phyloP scores from a whole-genome alignment of 352 stramenopile genomes.

The Peronospora belbahrii region DNA sequence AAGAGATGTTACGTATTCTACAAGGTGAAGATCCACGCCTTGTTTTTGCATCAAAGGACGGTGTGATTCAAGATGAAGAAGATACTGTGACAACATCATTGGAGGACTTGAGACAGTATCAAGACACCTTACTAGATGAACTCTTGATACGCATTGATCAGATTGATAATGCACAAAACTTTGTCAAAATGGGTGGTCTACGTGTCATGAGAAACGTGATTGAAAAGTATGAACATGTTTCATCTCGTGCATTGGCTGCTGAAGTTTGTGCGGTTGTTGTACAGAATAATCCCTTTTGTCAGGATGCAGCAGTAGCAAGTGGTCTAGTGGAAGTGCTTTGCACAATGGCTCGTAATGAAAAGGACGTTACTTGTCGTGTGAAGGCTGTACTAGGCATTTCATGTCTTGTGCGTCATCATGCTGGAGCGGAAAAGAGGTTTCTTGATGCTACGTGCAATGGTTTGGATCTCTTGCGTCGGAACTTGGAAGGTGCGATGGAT shows the following conservation, averaged over 20 bases:
- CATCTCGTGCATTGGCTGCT: constrained; percentile 54
- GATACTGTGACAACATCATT: constrained; percentile 32
- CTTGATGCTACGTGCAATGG: constrained; percentile 50
- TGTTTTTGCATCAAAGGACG: constrained; percentile 52
- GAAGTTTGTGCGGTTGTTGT: constrained; percentile 78
- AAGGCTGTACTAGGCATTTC: constrained; percentile 80
- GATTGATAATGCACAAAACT: constrained; percentile 86
- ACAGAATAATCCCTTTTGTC: constrained; percentile 83
- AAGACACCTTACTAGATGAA: constrained; percentile 75
- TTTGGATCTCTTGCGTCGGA: constrained; percentile 45
- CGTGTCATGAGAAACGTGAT: constrained; percentile 54
- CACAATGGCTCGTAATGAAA: constrained; percentile 42
- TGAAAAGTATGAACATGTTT: constrained; percentile 36
- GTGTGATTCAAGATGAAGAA: constrained; percentile 28
- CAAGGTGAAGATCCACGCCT: constrained; percentile 62
- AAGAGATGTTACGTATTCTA: constrained; percentile 78
- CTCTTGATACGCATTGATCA: constrained; percentile 80
- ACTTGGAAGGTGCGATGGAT: constrained; percentile 41
- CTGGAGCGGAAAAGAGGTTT: constrained; percentile 51
- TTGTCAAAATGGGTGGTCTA: constrained; percentile 77
- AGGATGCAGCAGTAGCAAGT: constrained; percentile 56
- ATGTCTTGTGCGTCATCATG: constrained; percentile 72
- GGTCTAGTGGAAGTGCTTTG: constrained; percentile 67
- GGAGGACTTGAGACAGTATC: constrained; percentile 73
- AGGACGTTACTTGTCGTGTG: constrained; percentile 57